Evolutionary conservation across 2,329 filamentous ascomycete genomes (phyloP).

Genomic region (Didymella lethalis): DNA sequence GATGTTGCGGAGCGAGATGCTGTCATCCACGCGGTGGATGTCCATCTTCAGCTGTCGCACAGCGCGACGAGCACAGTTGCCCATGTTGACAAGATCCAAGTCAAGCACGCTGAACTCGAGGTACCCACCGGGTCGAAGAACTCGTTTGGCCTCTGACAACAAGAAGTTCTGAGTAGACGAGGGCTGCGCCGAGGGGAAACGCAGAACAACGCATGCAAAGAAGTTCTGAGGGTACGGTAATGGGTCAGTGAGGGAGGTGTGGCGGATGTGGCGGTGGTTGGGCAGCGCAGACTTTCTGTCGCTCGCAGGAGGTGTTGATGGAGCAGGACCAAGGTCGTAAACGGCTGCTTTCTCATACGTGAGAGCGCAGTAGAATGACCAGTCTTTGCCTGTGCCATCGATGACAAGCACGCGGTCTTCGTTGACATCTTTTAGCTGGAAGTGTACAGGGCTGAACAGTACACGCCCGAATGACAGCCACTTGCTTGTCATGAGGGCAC

Average conservation of each 20-base stretch:
- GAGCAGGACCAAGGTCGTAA: conserved; percentile 68
- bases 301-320: conserved; percentile 32
- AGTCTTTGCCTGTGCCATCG: conserved; percentile 87
- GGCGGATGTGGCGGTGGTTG: conserved; percentile 80
- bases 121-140: conserved; percentile 78
- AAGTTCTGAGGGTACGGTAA: conserved; percentile 80
- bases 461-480: conserved; percentile 88
- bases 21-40: conserved; percentile 67
- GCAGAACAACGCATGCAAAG: conserved; percentile 78
- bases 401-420: conserved; percentile 76
- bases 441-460: conserved; percentile 79
- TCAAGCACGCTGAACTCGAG: conserved; percentile 82
- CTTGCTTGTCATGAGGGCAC: conserved; percentile 84
- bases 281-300: conserved; percentile 53
- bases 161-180: conserved; percentile 74
- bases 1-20: conserved; percentile 65
- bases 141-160: conserved; percentile 77
- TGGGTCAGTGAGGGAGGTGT: conserved; percentile 66
- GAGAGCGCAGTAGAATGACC: conserved; percentile 85
- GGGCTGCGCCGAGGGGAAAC: conserved; percentile 75
- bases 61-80: conserved; percentile 71
- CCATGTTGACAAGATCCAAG: conserved; percentile 84
- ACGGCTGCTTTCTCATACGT: conserved; percentile 78
- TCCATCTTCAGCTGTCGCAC: conserved; percentile 76
- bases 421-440: conserved; percentile 68